These are phyloP conservation scores for Fusarium sp. DNA, from an alignment of 2,329 filamentous ascomycete species.

Conservation along the genomic window DNA sequence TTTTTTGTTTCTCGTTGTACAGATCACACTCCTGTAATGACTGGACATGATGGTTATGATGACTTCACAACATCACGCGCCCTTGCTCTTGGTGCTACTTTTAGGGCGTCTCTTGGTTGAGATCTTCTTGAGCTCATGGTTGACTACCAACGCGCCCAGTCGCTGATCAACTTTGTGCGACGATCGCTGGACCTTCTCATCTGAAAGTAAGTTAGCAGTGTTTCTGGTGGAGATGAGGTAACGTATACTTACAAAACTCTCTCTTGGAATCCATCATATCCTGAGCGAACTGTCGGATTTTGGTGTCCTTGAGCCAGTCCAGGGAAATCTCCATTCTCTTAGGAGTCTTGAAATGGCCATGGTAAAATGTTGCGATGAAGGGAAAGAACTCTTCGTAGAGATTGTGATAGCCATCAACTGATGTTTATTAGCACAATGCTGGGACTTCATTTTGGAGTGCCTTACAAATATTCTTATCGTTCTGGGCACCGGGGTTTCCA, in stretches of 20 bases:
- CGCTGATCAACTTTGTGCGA: conserved; percentile 50
- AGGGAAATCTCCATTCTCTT: conserved; percentile 56
- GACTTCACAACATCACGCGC: conserved; percentile 44
- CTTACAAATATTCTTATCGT: conserved; percentile 45
- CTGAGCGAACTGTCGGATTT: conserved; percentile 47
- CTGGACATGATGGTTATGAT: conserved; percentile 27
- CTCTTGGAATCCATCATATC: conserved; percentile 52
- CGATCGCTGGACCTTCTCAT: conserved; percentile 50
- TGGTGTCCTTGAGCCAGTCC: conserved; percentile 53
- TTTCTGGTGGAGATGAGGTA: neutral
- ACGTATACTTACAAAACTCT: conserved; percentile 52
- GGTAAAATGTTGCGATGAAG: conserved; percentile 55
- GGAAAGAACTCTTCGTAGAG: conserved; percentile 53
- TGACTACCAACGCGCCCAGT: conserved; percentile 52
- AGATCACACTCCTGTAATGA: conserved; percentile 33
- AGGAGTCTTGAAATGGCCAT: conserved; percentile 57
- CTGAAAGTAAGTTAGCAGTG: conserved; percentile 44
- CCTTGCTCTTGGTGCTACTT: conserved; percentile 44
- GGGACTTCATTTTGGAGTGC: neutral
- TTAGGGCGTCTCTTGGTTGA: conserved; percentile 50
- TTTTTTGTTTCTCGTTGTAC: conserved; percentile 15
- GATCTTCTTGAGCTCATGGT: conserved; percentile 57
- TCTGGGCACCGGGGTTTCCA: conserved; percentile 37
- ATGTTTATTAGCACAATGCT: conserved; percentile 19
- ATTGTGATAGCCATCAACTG: conserved; percentile 44